These are phyloP conservation scores for Penicillium paradoxum DNA, from an alignment of 495 filamentous ascomycete species.

Conservation along the genomic window DNA sequence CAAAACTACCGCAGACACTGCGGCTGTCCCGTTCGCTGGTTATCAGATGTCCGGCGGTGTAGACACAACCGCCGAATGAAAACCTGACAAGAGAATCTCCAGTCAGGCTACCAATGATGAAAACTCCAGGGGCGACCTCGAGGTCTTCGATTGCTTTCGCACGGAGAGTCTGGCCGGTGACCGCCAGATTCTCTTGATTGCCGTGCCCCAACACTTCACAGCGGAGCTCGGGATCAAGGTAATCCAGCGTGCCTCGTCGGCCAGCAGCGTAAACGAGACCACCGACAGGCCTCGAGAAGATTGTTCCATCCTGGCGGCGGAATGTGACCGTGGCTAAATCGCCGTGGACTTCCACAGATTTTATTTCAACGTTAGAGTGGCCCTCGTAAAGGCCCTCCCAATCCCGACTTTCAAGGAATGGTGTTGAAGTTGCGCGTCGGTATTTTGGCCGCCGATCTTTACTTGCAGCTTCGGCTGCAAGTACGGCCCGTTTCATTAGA, in stretches of 20 bases:
- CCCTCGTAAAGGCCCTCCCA: constrained; percentile 56
- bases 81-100: constrained; percentile 63
- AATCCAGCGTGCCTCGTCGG: constrained; percentile 53
- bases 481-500: constrained; percentile 54
- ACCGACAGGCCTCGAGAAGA: constrained; percentile 41
- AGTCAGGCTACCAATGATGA: constrained; percentile 58
- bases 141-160: constrained; percentile 48
- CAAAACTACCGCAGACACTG: constrained; percentile 15
- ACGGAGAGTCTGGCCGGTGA: constrained; percentile 56
- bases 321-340: constrained; percentile 42
- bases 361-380: constrained; percentile 52
- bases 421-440: constrained; percentile 36
- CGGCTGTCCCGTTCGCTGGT: constrained; percentile 10
- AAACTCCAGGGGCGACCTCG: constrained; percentile 52
- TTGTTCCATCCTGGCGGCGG: constrained; percentile 40
- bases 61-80: constrained; percentile 57
- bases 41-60: constrained; percentile 53
- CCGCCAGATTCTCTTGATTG: constrained; percentile 23
- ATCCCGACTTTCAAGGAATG: constrained; percentile 42
- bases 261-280: constrained; percentile 58
- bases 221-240: constrained; percentile 47
- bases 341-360: constrained; percentile 32
- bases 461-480: constrained; percentile 16
- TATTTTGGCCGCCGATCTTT: constrained; percentile 22
- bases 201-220: constrained; percentile 42